Base-by-base conservation (phyloP, 495 filamentous ascomycete species). In the Bathelium albidoporum region DNA sequence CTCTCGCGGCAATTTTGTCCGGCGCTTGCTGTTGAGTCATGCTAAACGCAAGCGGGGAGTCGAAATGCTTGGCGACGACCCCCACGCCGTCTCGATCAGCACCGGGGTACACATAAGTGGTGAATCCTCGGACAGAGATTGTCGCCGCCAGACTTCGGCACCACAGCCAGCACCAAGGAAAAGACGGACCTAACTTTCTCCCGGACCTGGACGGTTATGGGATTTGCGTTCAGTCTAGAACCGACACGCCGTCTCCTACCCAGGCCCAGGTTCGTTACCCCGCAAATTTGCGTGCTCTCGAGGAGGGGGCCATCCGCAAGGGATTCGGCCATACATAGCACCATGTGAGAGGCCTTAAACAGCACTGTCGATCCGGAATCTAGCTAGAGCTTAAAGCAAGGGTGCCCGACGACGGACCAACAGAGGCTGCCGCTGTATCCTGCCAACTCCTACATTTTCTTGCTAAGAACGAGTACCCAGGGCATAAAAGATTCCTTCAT, bases 31-130 rank as follows among this genome's bases (percentile, higher is more conserved):
- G n/a, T n/a, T n/a, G n/a, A n/a, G n/a, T n/a, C n/a, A n/a, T n/a
- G n/a, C n/a, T n/a, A n/a, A n/a, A n/a, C n/a, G n/a, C n/a, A n/a
- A n/a, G n/a, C n/a, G n/a, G n/a, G n/a, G n/a, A n/a, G n/a, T n/a
- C n/a, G n/a, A n/a, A n/a, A 14, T 39, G 5, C 34, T 39, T 39
- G 34, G 34, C 34, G 34, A 39, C n/a, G 36, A 55, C 49, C 49
- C 49, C 49, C 49, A 55, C 49, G 49, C 49, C 49, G 49, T 55
- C 49, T 26, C 24, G 49, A 55, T 55, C 49, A 24, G 49, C 49
- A 55, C 24, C 4, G 29, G 29, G 49, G 49, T 55, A 55, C 49
- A 20, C 10, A 26, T 5, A 5, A 20, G 5, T 22, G 12, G 12
- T 5, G 44, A 49, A 41, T 10, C 36, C 18, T 41, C 36, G 18